These are phyloP conservation scores for Moniliophthora roreri DNA, from an alignment of 1,284 basidiomycete genomes.

Conservation along the genomic window DNA sequence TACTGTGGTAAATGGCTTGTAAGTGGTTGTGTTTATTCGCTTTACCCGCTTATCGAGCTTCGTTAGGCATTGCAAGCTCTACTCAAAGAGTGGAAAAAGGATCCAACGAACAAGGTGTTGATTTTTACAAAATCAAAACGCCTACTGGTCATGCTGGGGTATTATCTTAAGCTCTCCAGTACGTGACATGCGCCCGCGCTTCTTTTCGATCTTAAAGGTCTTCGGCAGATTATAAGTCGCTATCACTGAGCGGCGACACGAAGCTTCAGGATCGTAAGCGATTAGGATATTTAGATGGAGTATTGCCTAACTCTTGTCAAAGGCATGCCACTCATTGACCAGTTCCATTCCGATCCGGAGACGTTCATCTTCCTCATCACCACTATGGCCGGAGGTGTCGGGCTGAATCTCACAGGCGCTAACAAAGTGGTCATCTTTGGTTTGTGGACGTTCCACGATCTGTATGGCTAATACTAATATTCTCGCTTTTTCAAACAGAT, in stretches of 20 bases:
- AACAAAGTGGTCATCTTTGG: conserved; percentile 89
- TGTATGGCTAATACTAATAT: background rate
- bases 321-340: conserved; percentile 84
- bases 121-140: conserved; percentile 88
- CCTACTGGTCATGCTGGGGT: conserved; percentile 77
- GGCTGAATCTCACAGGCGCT: conserved; percentile 71
- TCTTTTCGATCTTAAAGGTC: background rate
- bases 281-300: background rate
- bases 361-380: conserved; percentile 81
- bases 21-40: conserved; percentile 22
- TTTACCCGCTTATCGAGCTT: background rate
- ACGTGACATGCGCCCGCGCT: conserved; percentile 13
- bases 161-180: conserved; percentile 62
- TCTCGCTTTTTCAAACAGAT: conserved; percentile 55
- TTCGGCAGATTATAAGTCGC: conserved; percentile 57
- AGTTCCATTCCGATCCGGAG: conserved; percentile 74
- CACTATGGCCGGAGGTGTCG: conserved; percentile 75
- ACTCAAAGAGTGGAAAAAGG: conserved; percentile 64
- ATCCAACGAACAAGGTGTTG: conserved; percentile 71
- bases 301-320: conserved; percentile 4
- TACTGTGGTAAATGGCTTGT: conserved; percentile 88
- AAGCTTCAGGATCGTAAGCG: conserved; percentile 62
- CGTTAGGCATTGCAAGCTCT: conserved; percentile 64
- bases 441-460: conserved; percentile 28
- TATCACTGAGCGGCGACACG: conserved; percentile 74